Conservation (phyloP, 371 early-diverging fungal genomes). For the Lichtheimia ramosa region DNA sequence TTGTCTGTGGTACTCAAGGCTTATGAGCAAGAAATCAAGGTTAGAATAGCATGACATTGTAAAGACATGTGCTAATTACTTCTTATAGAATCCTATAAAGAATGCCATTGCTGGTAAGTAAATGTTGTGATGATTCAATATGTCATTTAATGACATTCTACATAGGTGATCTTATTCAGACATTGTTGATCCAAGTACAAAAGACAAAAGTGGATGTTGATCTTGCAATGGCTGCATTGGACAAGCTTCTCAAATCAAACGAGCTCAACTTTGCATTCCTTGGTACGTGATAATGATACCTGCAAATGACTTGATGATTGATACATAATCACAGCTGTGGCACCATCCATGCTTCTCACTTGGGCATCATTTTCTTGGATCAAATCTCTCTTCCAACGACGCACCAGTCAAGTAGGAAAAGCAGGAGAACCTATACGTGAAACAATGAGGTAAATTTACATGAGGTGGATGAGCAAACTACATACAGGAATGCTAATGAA, state of each 20-base stretch:
- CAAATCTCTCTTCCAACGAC: slow-evolving; percentile 35
- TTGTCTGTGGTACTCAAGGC: slow-evolving; percentile 73
- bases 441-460: slow-evolving; percentile 29
- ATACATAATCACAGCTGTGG: slow-evolving; percentile 42
- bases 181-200: slow-evolving; percentile 89
- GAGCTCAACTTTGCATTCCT: slow-evolving; percentile 95
- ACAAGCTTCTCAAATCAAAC: slow-evolving; percentile 91
- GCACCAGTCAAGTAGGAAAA: slow-evolving; percentile 30
- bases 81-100: slow-evolving; percentile 54
- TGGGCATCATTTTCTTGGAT: slow-evolving; percentile 55
- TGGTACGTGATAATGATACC: slow-evolving; percentile 18
- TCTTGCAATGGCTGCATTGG: slow-evolving; percentile 89
- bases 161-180: slow-evolving; percentile 76
- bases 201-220: slow-evolving; percentile 92
- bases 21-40: slow-evolving; percentile 81
- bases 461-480: not conserved
- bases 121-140: slow-evolving; percentile 36
- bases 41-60: slow-evolving; percentile 6
- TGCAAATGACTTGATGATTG: not conserved
- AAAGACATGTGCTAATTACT: not conserved
- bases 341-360: slow-evolving; percentile 62
- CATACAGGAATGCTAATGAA: not conserved
- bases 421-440: slow-evolving; percentile 38
- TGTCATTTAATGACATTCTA: not conserved
- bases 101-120: slow-evolving; percentile 48